Percentiles rank a stretch among this genome's conserved stretches.
Conservation (phyloP, 1,139 yeast species). For the Hanseniaspora uvarum region DNA sequence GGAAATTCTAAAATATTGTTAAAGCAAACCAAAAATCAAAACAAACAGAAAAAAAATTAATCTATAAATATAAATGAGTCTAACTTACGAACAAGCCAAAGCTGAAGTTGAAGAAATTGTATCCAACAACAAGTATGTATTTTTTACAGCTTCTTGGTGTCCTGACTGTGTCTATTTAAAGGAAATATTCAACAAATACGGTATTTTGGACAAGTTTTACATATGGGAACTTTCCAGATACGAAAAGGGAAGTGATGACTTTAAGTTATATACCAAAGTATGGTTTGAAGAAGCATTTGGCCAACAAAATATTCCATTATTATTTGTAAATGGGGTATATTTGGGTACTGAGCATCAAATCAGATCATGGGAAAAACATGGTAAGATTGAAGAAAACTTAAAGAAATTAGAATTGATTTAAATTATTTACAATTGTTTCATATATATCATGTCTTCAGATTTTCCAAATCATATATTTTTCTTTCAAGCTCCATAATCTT, state of each 20-base stretch:
- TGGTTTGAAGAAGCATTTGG: conserved; percentile 48
- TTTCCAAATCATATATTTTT: conserved; percentile 5
- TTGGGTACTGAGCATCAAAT: conserved; percentile 52
- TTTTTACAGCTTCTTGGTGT: conserved; percentile 66
- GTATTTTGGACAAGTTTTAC: conserved; percentile 41
- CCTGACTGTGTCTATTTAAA: conserved; percentile 62
- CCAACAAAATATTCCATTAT: conserved; percentile 57
- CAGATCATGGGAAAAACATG: conserved; percentile 38
- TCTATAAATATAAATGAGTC: no score
- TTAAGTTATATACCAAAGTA: conserved; percentile 46
- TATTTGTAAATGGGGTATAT: conserved; percentile 51
- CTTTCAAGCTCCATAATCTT: conserved; percentile 13
- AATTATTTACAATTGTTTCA: no score
- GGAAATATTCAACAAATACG: conserved; percentile 42
- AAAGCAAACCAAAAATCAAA: no score
- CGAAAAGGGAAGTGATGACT: conserved; percentile 38
- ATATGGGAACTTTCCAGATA: conserved; percentile 53
- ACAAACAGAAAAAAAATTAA: no score
- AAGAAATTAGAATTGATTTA: conserved; percentile 26
- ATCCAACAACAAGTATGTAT: conserved; percentile 37
- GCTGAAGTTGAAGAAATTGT: not conserved
- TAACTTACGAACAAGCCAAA: not conserved
- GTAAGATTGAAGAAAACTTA: conserved; percentile 37
- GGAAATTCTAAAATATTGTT: no score
- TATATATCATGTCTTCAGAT: not conserved